A percentile compares a stretch with the other conserved stretches of the same genome.
phyloP scores from a whole-genome alignment of 495 filamentous ascomycete genomes.

The Tuber magnatum region DNA sequence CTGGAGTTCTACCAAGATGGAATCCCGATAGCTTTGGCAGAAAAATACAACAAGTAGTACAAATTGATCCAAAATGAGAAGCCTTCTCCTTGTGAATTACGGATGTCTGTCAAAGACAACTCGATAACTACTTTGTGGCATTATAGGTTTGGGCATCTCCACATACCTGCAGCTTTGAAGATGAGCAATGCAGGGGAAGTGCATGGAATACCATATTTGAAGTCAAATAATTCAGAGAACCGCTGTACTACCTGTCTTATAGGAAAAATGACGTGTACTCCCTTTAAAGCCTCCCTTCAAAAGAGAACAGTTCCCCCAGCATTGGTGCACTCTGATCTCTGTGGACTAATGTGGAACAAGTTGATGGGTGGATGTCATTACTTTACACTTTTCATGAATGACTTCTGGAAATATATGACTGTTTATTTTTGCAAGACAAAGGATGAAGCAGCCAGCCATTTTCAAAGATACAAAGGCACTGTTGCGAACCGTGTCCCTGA shows the following conservation, averaged over 20 bases:
- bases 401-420: background rate
- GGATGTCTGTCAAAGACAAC: too few species aligned
- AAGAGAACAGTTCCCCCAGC: background rate
- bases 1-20: too few species aligned
- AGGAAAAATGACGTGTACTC: background rate
- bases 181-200: too few species aligned
- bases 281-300: background rate
- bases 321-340: background rate
- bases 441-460: accelerated
- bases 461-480: background rate
- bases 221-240: background rate
- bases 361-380: background rate
- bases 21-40: too few species aligned
- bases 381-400: background rate
- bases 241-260: background rate
- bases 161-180: too few species aligned
- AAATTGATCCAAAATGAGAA: too few species aligned
- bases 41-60: too few species aligned
- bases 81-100: too few species aligned
- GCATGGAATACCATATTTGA: background rate
- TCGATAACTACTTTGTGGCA: too few species aligned
- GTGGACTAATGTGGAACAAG: background rate
- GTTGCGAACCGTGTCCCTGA: background rate
- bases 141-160: too few species aligned
- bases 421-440: background rate